Conservation (phyloP, 371 early-diverging fungal species). For the Circinella umbellata region DNA sequence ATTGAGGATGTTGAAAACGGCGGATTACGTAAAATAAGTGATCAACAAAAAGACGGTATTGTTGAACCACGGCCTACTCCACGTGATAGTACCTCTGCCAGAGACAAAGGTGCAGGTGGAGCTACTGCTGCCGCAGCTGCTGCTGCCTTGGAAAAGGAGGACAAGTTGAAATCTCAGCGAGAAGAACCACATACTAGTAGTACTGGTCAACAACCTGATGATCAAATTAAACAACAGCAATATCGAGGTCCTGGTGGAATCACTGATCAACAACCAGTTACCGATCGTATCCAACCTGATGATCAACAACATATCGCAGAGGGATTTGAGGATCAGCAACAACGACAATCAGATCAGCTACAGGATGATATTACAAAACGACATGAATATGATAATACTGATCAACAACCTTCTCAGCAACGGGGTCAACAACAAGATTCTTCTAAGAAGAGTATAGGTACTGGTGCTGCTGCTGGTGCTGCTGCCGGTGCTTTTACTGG, state of each 20-base stretch:
- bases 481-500: too few species aligned
- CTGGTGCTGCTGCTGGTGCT: too few species aligned
- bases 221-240: background rate
- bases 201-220: background rate
- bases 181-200: background rate
- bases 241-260: background rate
- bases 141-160: conserved; percentile 25
- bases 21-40: too few species aligned
- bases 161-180: background rate
- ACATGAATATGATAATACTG: background rate
- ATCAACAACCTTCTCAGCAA: background rate
- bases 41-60: background rate
- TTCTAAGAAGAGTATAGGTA: too few species aligned
- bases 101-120: conserved; percentile 3
- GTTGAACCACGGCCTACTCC: background rate
- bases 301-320: background rate
- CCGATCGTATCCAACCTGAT: background rate
- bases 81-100: background rate
- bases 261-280: background rate
- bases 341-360: background rate
- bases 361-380: background rate
- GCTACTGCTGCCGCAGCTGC: conserved; percentile 25
- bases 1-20: background rate
- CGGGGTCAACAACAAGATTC: background rate
- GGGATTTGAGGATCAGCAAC: background rate